These are phyloP conservation scores for Hawksworthiomyces lignivorus DNA, from an alignment of 2,329 filamentous ascomycete species.

Conservation along the genomic window DNA sequence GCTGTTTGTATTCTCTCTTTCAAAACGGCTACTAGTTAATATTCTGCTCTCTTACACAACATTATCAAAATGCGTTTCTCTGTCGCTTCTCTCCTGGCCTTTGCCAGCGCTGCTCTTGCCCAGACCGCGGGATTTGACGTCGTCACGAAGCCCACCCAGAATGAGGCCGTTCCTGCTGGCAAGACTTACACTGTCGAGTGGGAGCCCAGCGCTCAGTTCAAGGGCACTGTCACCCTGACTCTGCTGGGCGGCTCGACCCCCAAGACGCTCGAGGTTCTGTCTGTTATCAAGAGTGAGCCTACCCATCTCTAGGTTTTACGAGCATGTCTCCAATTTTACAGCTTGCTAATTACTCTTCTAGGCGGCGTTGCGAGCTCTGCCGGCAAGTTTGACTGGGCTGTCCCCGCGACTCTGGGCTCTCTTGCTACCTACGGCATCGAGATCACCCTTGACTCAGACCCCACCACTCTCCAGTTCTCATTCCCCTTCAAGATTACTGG, in stretches of 20 bases:
- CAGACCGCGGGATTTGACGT: conserved; percentile 50
- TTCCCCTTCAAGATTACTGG: conserved; percentile 50
- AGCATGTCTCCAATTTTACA: background rate
- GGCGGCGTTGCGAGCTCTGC: conserved; percentile 38
- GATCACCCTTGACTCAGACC: conserved; percentile 41
- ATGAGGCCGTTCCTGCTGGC: conserved; percentile 40
- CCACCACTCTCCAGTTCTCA: conserved; percentile 51
- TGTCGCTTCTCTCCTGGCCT: conserved; percentile 42
- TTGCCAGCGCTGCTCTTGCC: conserved; percentile 42
- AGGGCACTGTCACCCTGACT: conserved; percentile 40
- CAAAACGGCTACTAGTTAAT: no score
- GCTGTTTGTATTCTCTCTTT: no score
- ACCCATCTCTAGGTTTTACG: background rate
- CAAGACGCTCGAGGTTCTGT: conserved; percentile 32
- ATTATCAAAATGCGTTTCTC: conserved; percentile 54
- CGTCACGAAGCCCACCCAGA: conserved; percentile 38
- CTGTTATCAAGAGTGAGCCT: conserved; percentile 42
- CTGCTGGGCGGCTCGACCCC: conserved; percentile 46
- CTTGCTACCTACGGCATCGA: conserved; percentile 49
- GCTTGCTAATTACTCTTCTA: conserved; percentile 19
- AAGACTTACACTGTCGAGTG: conserved; percentile 43
- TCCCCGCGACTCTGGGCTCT: conserved; percentile 37
- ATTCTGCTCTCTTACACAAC: no score
- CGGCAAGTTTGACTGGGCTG: conserved; percentile 42
- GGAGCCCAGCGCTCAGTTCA: conserved; percentile 33